Base-by-base conservation (phyloP, 1,284 basidiomycete species). In the Pseudozyma sp. region DNA sequence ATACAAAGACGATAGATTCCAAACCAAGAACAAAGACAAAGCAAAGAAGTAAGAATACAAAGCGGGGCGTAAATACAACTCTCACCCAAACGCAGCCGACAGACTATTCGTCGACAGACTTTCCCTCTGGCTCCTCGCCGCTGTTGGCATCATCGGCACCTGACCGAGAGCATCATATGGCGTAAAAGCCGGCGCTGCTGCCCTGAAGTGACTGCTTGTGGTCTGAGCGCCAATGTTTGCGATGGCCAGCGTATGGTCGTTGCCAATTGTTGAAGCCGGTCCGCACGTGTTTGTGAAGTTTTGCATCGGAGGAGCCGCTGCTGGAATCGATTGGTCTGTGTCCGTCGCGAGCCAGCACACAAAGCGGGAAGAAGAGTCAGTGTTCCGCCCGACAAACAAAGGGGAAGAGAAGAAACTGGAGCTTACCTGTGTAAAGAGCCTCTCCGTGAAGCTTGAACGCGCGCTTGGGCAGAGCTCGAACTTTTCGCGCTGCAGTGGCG, bases 71-170 rank as follows among this genome's bases (percentile, higher is more conserved):
- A 21, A 31, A 31, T 13, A 13, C 9, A 3, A n/a, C 11, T 18
- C n/a, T 61, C 51, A 70, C 34, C 68, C 58, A 25, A 70, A 65
- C 10, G 68, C 68, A 25, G 68, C 59, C 21, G 68, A 70, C 16
- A 70, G 68, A 14, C 68, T 70, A 58, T 70, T 70, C 16, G 50
- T 53, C 21, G 48, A 36, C 45, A 70, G 51, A 5, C 44, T 51
- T n/a, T 70, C 68, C 43, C 52, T 56, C 19, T 51, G 52, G 4
- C 10, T 21, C 43, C 6, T 9, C 10, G 18, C 18, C 43, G 43
- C 25, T 3, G 25, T 6, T 14, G 43, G 56, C 36, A 59, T 31
- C 50, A 60, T 36, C 42, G 54, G 54, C 18, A 21, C 59, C 58
- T 45, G 62, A 61, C 58, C 58, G 43, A 61, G 51, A 21, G 58